Base-by-base conservation (phyloP, 768 basidiomycete species). In the Suillus americanus region DNA sequence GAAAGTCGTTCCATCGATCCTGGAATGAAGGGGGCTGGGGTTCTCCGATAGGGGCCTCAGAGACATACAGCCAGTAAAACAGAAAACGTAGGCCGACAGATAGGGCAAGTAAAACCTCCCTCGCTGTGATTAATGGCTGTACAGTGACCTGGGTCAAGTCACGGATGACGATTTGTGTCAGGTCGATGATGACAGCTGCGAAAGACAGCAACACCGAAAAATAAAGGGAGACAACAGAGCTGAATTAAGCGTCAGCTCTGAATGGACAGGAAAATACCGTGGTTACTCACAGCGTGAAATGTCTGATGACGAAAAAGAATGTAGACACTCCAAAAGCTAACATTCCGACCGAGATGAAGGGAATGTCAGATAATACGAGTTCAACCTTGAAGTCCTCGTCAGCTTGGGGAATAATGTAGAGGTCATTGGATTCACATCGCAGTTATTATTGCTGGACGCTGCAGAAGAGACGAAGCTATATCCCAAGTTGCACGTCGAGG, bases 61-160 rank as follows among this genome's bases (percentile, higher is more conserved):
- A 82, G 48, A 89, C 86, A 65, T 87, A 84, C 45, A 76, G 76
- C 91, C 91, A 93, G 66, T 86, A 86, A 70, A 87, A 91, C 18
- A 92, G 70, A 70, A 86, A 86, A 43, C 87, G 82, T 50, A 85
- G 76, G 5, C 86, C 87, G 50, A 83, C 72, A 12, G 89, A 84
- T 25, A 90, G 68, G 13, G 86, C 79, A 64, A 87, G 79, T 57
- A 82, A 77, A 35, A 88, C 76, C 72, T 92, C 91, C 43, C 90
- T 85, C 5, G 83, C 74, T 60, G 78, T 80, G 38, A 84, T 75
- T 43, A 87, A 33, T 33, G 78, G 16, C 76, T 80, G 41, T 45
- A 46, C 65, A n/a, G 53, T 46, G 73, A 54, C 68, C 60, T 72
- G 66, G 16, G 70, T 69, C 43, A 73, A 68, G 5, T 80, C 82